Evolutionary conservation across 192 early-diverging fungal species (phyloP), one percentile per base, ranked within the genome.

Genomic region (Mortierella alpina): DNA sequence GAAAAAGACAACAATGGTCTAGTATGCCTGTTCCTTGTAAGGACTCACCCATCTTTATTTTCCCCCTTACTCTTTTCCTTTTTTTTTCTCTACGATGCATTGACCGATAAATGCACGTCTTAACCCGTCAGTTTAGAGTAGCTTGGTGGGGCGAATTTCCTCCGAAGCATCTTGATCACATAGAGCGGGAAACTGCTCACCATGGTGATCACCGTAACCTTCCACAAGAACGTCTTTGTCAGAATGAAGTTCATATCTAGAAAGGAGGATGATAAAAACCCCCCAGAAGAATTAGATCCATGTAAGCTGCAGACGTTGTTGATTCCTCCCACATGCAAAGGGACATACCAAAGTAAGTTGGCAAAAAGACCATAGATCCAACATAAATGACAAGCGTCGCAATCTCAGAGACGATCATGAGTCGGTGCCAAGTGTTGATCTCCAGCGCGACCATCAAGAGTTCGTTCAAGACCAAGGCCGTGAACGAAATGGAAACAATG

Each of bases 401-500:
- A 22, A 98, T 70, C 72, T 96, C 92, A 3, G 94, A 92, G 68
- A 93, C 89, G 46, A 96, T 84, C 95, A 98, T 98, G 67, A 91
- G 87, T 9, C 87, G 86, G 78, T 98, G 97, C 97, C 97, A 98
- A 11, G 94, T 97, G 64, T 92, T 89, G 44, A 98, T 96, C 79
- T 97, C 95, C 60, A 97, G 68, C 1, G 95, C 95, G 7, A 98
- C 97, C 97, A 98, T 98, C 47, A 98, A 81, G 59, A 98, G 83
- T 73, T 98, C 97, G 75, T 98, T 98, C 57, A 97, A 89, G 44
- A 98, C 94, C 58, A 98, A 76, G 0, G 96, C 93, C 0, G 96
- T 98, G 76, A 98, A 98, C 4, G 95, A 95, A 58, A 98, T 98
- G 11, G 95, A 95, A 8, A 96, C 95, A 53, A 98, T 95, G 63